Conservation (phyloP, 1,284 basidiomycete species). For the Austropuccinia psidii region DNA sequence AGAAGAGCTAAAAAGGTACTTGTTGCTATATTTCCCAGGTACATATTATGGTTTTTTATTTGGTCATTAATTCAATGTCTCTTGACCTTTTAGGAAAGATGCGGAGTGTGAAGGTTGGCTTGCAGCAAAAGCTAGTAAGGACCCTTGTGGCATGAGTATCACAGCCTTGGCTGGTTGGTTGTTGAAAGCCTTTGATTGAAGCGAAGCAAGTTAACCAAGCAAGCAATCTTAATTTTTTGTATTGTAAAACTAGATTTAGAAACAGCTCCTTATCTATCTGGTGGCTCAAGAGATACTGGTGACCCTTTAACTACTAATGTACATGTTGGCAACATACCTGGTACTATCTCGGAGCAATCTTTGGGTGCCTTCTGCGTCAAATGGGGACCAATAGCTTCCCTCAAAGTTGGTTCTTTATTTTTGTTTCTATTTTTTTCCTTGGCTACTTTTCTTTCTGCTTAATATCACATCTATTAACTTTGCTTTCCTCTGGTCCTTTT, state of each 20-base stretch:
- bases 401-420: constrained; percentile 41
- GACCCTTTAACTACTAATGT: constrained; percentile 46
- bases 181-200: background rate
- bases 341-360: constrained; percentile 41
- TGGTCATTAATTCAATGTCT: too few relatives aligned
- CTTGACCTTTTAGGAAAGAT: constrained; percentile 16
- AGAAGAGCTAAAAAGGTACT: constrained; percentile 34
- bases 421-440: too few relatives aligned
- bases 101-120: constrained; percentile 29
- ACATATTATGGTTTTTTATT: too few relatives aligned
- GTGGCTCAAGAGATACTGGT: constrained; percentile 41
- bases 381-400: constrained; percentile 45
- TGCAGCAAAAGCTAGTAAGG: constrained; percentile 25
- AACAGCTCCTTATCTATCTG: constrained; percentile 32
- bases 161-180: constrained; percentile 31
- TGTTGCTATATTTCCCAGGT: too few relatives aligned
- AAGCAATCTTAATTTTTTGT: background rate
- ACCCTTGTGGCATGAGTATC: constrained; percentile 30
- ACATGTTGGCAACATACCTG: constrained; percentile 44
- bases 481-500: too few relatives aligned
- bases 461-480: too few relatives aligned
- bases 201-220: background rate
- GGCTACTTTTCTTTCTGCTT: too few relatives aligned
- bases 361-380: constrained; percentile 43
- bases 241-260: constrained; percentile 14